Percentiles rank a stretch among this genome's conserved stretches.
Conservation (phyloP, 2,329 filamentous ascomycete species). For the Fusarium sp. region DNA sequence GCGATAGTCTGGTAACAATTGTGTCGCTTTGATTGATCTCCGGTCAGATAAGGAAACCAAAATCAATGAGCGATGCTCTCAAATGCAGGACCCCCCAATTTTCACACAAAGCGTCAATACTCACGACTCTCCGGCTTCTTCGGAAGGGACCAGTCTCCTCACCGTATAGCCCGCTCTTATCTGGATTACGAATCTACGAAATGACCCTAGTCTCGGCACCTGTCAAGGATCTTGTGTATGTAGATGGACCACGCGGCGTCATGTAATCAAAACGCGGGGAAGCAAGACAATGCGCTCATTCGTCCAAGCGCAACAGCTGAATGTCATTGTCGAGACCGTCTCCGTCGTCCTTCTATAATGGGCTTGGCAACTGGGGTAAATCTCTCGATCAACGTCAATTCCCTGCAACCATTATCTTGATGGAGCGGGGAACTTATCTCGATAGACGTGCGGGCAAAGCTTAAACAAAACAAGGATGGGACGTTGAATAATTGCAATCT, state of each 20-base stretch:
- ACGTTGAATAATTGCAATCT: background rate
- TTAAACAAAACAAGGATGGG: background rate
- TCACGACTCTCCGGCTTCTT: too few relatives aligned
- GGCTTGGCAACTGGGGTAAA: background rate
- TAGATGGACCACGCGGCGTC: too few relatives aligned
- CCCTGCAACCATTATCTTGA: background rate
- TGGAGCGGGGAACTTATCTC: conserved; percentile 15
- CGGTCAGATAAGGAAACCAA: too few relatives aligned
- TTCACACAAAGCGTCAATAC: too few relatives aligned
- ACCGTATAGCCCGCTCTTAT: too few relatives aligned
- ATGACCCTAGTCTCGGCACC: background rate
- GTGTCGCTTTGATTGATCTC: too few relatives aligned
- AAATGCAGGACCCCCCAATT: too few relatives aligned
- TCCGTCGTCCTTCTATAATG: background rate
- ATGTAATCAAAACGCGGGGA: conserved; percentile 9
- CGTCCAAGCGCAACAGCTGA: background rate
- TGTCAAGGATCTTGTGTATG: background rate
- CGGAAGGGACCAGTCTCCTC: too few relatives aligned
- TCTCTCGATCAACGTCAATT: background rate
- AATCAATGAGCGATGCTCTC: too few relatives aligned
- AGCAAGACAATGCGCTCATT: background rate
- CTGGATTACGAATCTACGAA: too few relatives aligned
- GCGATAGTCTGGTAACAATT: too few relatives aligned
- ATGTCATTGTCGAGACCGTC: background rate
- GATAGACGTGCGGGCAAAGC: background rate